Base-by-base conservation (phyloP, 441 rosid genomes). In the Syzygium malaccense region DNA sequence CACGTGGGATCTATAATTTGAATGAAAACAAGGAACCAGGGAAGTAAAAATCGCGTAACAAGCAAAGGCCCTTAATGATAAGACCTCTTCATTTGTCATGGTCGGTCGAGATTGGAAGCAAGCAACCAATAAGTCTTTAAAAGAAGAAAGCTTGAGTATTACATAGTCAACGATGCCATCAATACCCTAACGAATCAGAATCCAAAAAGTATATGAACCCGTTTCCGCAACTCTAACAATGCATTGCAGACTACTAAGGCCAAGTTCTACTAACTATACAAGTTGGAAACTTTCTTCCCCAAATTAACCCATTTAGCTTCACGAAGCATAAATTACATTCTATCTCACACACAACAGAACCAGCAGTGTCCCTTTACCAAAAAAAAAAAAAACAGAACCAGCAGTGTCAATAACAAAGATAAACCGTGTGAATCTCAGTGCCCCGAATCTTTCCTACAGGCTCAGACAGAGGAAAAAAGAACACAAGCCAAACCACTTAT, bases 381-480 rank as follows among this genome's bases (percentile, higher is more conserved):
- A n/a, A n/a, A n/a, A n/a, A n/a, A n/a, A n/a, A n/a, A n/a, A n/a
- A 75, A 75, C 51, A 41, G n/a, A 75, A 75, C 83, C n/a, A 75
- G 53, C 51, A 75, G 83, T 0, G 10, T 41, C 1, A 6, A 75
- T 25, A 75, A 75, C 83, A 75, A 41, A 10, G 1, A 75, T 41
- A 6, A 75, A 41, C 5, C 0, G 1, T 0, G 9, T 14, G 1
- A 41, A 41, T 0, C 3, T 41, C 83, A 41, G 53, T 7, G 53
- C 18, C 53, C 4, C 53, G 23, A 23, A 41, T 23, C n/a, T 75
- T 75, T 75, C n/a, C 83, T 23, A 60, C 68, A 28, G 32, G 68
- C 83, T 75, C 80, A 19, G 83, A n/a, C 55, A 54, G 60, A 49
- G 66, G 57, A 12, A 13, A 53, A 32, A 32, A 55, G 33, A 33